Conservation (phyloP, 768 basidiomycete species). For the Lactarius trivialis region DNA sequence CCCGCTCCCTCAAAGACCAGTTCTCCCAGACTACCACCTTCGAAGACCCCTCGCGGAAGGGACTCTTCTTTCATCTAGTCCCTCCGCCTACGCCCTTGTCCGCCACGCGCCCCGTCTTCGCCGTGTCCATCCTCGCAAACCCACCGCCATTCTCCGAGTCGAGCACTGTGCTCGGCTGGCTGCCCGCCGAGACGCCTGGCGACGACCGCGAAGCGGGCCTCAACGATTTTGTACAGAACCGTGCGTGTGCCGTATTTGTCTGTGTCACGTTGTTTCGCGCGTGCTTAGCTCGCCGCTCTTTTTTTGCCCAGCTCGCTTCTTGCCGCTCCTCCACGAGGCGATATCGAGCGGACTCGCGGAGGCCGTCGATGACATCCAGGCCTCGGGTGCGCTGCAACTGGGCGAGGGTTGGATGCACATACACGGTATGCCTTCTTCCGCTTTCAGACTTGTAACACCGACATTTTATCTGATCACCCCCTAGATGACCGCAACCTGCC, state of each 20-base stretch:
- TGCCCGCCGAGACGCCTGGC: constrained; percentile 23
- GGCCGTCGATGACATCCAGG: constrained; percentile 58
- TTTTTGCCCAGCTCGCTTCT: background rate
- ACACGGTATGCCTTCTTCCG: constrained; percentile 35
- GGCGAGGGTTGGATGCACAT: constrained; percentile 87
- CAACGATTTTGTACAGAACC: constrained; percentile 66
- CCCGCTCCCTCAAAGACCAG: background rate
- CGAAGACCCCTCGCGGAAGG: constrained; percentile 18
- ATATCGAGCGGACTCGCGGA: constrained; percentile 49
- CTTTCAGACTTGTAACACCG: background rate
- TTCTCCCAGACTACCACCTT: constrained; percentile 8
- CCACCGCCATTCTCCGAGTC: constrained; percentile 18
- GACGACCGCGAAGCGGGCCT: constrained; percentile 43
- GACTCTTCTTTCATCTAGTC: constrained; percentile 22
- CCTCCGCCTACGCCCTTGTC: constrained; percentile 14
- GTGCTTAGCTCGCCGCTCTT: background rate
- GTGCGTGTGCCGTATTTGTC: constrained; percentile 36
- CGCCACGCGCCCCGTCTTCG: constrained; percentile 17
- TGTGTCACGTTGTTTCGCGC: background rate
- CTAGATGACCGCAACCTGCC: constrained; percentile 66
- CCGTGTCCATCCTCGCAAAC: constrained; percentile 17
- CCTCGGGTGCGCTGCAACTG: constrained; percentile 55
- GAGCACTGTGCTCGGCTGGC: constrained; percentile 21
- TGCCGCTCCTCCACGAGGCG: constrained; percentile 48
- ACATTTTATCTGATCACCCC: background rate